Conservation (phyloP, 139 green algal genomes). For the Pedinophyceae sp. region DNA sequence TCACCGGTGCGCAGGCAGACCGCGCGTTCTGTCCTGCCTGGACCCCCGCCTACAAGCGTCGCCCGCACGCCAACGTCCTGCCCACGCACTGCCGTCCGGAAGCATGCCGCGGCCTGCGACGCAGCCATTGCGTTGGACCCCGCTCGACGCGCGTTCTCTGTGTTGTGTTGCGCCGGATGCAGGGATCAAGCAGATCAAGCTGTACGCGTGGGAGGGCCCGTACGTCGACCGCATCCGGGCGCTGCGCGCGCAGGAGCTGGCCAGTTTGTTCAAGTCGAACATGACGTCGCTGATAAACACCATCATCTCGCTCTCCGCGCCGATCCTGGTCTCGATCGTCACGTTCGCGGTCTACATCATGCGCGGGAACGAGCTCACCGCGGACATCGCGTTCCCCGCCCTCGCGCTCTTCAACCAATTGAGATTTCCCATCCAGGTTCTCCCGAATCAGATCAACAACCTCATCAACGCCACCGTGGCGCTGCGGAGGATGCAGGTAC, state of each 20-base stretch:
- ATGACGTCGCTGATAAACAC: conserved; percentile 17
- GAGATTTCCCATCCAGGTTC: conserved; percentile 62
- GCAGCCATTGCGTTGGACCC: too few relatives aligned
- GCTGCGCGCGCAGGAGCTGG: conserved; percentile 49
- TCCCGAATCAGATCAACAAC: conserved; percentile 64
- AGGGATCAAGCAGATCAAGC: conserved; percentile 83
- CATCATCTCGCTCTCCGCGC: conserved; percentile 14
- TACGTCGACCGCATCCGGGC: conserved; percentile 54
- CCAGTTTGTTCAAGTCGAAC: not conserved
- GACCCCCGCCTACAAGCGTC: not conserved
- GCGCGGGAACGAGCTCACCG: not conserved
- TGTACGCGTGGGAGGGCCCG: conserved; percentile 75
- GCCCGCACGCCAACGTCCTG: too few relatives aligned
- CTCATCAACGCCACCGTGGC: conserved; percentile 55
- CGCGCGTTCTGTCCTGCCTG: too few relatives aligned
- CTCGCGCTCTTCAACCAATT: conserved; percentile 74
- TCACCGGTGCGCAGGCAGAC: too few relatives aligned
- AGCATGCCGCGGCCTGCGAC: not conserved
- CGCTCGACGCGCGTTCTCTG: not conserved
- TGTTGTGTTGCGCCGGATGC: conserved; percentile 6
- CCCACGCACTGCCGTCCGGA: not conserved
- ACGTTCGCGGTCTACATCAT: not conserved
- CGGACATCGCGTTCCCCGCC: conserved; percentile 52
- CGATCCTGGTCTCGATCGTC: conserved; percentile 25
- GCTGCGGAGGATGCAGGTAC: conserved; percentile 20